Base-by-base conservation (phyloP, 2,329 filamentous ascomycete species). In the Didymella glomerata region DNA sequence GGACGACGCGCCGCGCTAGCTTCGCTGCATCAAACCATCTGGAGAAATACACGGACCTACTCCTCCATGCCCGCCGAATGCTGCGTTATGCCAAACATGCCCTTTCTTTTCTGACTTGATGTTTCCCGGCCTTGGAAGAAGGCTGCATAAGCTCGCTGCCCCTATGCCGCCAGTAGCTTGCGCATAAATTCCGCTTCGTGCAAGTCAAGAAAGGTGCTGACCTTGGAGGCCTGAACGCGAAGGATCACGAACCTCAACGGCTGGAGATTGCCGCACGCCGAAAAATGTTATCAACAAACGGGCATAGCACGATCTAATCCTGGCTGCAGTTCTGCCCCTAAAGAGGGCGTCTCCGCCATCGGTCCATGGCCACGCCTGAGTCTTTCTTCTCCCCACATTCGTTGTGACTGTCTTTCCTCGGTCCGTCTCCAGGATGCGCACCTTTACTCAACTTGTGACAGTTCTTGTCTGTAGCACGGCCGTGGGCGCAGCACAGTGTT, bases 401-500 rank as follows among this genome's bases (percentile, higher is more conserved):
- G 24, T 27, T 41, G 11, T 51, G 46, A 45, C 36, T 20, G 24
- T 18, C 13, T 20, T 2, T 14, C 24, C 47, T 40, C n/a, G 13
- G 38, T 14, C 28, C 44, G 9, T 20, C 44, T 18, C 13, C 45
- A 40, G 2, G 9, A 58, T 58, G 55, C 49, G 27, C 40, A 22
- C 40, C 5, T 38, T 48, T 44, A 22, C 36, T 25, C 56, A 32
- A 42, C 42, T 60, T 5, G 41, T 45, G 20, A 48, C 48, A 16
- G 22, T 57, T 11, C 22, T 58, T 34, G 18, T 48, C 24, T 57
- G 48, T 16, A 41, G 47, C 14, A 40, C 60, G 2, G 41, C 60
- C 20, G 64, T 51, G 7, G 11, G 61, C 7, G 63, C 61, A 11
- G 46, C 52, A 13, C 42, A 61, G 2, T 67, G 66, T 48, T 62